A percentile compares a stretch with the other conserved stretches of the same genome.
Evolutionary conservation across 75 land plant genomes (phyloP).

Genomic region (Sequoiadendron giganteum): DNA sequence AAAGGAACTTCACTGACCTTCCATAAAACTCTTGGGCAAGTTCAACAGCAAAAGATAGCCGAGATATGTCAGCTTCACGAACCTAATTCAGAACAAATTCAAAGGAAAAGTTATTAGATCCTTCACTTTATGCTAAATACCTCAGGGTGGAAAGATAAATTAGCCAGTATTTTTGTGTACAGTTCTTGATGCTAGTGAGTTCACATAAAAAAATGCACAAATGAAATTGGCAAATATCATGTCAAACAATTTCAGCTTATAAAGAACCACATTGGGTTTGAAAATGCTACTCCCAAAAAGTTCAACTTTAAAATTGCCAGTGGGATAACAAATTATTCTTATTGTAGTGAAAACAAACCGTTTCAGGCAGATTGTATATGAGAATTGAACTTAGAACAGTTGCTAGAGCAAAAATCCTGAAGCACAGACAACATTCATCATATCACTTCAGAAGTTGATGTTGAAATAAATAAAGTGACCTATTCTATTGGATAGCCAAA

Average conservation of each 20-base stretch:
- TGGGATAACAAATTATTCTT: not conserved
- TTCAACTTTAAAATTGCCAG: not conserved
- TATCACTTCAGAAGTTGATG: not conserved
- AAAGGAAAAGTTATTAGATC: not conserved
- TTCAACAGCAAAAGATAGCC: slow-evolving; percentile 88
- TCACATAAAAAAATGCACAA: not conserved
- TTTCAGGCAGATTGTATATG: slow-evolving; percentile 85
- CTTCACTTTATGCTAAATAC: slow-evolving; percentile 5
- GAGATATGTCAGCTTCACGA: slow-evolving; percentile 85
- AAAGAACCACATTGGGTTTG: not conserved
- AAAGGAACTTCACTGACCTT: slow-evolving; percentile 37
- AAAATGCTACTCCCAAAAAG: not conserved
- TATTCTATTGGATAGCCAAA: not conserved
- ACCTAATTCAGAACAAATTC: slow-evolving; percentile 35
- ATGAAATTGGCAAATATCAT: not conserved
- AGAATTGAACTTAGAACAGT: slow-evolving; percentile 86
- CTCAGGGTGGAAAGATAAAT: not conserved
- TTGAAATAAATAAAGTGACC: not conserved
- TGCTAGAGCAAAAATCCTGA: slow-evolving; percentile 88
- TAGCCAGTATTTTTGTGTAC: not conserved
- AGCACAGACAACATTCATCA: slow-evolving; percentile 3
- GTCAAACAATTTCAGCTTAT: not conserved
- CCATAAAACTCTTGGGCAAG: slow-evolving; percentile 94
- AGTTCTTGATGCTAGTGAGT: not conserved
- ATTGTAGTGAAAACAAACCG: slow-evolving; percentile 46